Evolutionary conservation across 139 green algal species (phyloP), one percentile per base, ranked within the genome.

Genomic region (Nannochloris sp.): DNA sequence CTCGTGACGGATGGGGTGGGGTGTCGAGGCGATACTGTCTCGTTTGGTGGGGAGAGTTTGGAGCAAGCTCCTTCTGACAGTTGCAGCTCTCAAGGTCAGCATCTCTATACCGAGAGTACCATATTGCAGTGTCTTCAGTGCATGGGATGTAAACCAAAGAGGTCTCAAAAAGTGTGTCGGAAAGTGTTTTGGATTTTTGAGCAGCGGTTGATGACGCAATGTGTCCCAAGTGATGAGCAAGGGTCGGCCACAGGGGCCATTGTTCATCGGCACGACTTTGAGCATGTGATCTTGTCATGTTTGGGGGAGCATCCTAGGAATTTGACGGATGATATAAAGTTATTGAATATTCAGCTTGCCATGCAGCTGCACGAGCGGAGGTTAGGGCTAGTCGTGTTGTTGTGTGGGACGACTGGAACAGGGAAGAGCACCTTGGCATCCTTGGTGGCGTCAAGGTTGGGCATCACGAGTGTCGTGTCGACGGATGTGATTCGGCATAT

Each of bases 381-480:
- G 27, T 21, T 56, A 1, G 56, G 46, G 2, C 57, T 74, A 16
- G 61, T 61, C 5, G 40, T 81, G 14, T 57, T 79, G 48, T 56
- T 79, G 40, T 72, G 59, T 44, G 71, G 71, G 51, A 79, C 69
- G 21, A 69, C 37, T 57, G 91, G 91, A 48, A 94, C 84, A 1
- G 91, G 91, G 68, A 97, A 97, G 75, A 95, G 85, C 31, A 97
- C 91, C 18, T 75, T 97, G 51, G 90, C 91, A 4, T 90, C 87
- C 2, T 83, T 97, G 55, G 69, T 97, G 74, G 90, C 85, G 6
- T 69, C 72, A 24, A 72, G 90, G 4, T 78, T 97, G 60, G 86
- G 88, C 53, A 92, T 97, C 65, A 87, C 78, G 49, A 92, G 83
- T 2, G 75, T 97, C 2, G 64, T 97, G 2, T 95, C 85, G 46